Percentiles rank a stretch among this genome's conserved stretches.
Conservation (phyloP, 495 filamentous ascomycete species). For the Viridothelium virens region DNA sequence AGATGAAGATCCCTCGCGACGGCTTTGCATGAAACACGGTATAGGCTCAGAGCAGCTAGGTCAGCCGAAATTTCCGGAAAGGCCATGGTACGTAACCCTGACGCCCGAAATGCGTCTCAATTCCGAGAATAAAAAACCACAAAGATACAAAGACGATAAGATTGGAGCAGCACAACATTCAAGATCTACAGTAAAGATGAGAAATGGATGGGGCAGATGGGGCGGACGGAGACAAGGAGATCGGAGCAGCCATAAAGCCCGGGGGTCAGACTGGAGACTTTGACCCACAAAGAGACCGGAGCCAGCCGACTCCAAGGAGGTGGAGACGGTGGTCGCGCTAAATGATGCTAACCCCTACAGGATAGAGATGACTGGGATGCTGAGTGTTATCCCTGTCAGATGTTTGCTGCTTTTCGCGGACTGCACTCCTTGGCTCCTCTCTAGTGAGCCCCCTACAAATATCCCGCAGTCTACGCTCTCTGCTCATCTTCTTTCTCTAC, state of each 20-base stretch:
- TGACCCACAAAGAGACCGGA: background rate
- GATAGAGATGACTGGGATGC: background rate
- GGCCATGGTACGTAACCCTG: background rate
- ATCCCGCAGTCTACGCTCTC: background rate
- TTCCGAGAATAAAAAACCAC: background rate
- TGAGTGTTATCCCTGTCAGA: background rate
- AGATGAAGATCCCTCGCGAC: background rate
- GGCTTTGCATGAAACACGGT: conserved; percentile 4
- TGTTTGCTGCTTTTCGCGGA: background rate
- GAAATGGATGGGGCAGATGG: background rate
- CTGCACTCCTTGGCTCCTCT: background rate
- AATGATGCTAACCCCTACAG: background rate
- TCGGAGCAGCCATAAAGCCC: background rate
- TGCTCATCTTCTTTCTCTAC: background rate
- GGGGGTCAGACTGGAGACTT: background rate
- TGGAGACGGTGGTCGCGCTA: background rate
- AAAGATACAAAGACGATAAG: background rate
- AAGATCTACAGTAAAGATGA: background rate
- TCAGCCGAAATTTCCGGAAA: background rate
- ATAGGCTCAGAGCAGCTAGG: background rate
- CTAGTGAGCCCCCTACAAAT: background rate
- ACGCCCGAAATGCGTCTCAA: background rate
- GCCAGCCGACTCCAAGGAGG: background rate
- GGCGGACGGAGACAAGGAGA: background rate
- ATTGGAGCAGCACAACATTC: background rate